These are phyloP conservation scores for Neurospora sp. DNA, from an alignment of 495 filamentous ascomycete genomes.

Conservation along the genomic window DNA sequence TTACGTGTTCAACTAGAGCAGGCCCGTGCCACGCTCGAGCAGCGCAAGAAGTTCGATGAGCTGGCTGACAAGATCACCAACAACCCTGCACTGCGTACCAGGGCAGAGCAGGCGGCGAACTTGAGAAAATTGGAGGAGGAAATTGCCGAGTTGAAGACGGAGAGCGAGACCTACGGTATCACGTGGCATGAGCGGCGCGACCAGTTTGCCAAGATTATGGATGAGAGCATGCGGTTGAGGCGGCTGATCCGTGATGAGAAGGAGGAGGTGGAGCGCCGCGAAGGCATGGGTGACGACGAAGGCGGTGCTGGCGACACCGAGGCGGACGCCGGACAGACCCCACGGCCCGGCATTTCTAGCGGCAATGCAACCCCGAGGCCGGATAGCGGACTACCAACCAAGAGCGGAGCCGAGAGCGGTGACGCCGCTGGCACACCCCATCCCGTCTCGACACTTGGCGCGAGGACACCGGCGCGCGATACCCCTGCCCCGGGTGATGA, in stretches of 20 bases:
- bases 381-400: conserved; percentile 28
- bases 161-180: conserved; percentile 68
- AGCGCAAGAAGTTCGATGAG: conserved; percentile 80
- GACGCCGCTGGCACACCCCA: conserved; percentile 38
- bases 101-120: conserved; percentile 72
- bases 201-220: conserved; percentile 85
- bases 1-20: conserved; percentile 64
- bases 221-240: conserved; percentile 78
- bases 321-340: conserved; percentile 25
- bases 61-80: conserved; percentile 77
- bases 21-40: conserved; percentile 62
- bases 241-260: conserved; percentile 90
- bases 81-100: conserved; percentile 65
- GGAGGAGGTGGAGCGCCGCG: conserved; percentile 63
- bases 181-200: conserved; percentile 81
- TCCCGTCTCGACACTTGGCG: conserved; percentile 37
- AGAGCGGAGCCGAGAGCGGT: conserved; percentile 27
- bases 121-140: conserved; percentile 75
- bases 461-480: conserved; percentile 59
- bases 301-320: conserved; percentile 48
- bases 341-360: conserved; percentile 28
- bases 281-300: conserved; percentile 78
- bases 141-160: conserved; percentile 75
- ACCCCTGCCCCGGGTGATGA: conserved; percentile 23
- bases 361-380: conserved; percentile 29